Base-by-base conservation (phyloP, 768 basidiomycete species). In the Strobilomyces echinocephalus region DNA sequence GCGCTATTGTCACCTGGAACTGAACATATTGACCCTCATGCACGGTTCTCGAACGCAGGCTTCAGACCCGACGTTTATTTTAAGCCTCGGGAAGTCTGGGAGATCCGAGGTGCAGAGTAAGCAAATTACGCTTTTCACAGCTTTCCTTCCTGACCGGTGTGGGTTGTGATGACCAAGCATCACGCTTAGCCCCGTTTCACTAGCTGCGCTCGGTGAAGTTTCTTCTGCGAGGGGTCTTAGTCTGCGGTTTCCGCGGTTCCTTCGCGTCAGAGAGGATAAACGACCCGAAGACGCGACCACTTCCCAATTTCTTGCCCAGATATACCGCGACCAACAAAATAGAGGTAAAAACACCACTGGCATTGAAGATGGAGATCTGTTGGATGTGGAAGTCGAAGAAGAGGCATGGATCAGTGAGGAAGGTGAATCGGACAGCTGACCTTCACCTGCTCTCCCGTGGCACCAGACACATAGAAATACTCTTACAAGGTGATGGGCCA, bases 231-330 rank as follows among this genome's bases (percentile, higher is more conserved):
- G 86, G 26, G 94, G 94, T 5, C 73, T 95, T 30, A 89, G 87
- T 60, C 69, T 95, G 12, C 85, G 94, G 12, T 97, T 97, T 68
- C 94, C 94, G 39, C 78, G 93, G 34, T 95, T 95, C 71, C 76
- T 95, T 51, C 80, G 76, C 54, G 62, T 81, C 8, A 74, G 88
- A 24, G 82, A 85, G 10, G 93, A 95, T 69, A 94, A 92, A 69
- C 61, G 62, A 6, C 75, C 84, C 47, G 84, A 87, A 61, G 70
- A 86, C 58, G 91, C 90, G 2, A 91, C 84, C 59, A 84, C 85
- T 4, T 76, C 84, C 2, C 74, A 79, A 18, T 84, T 89, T 63
- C 73, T 95, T 46, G 86, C 81, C 9, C 74, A 77, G 12, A 79
- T 93, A 67, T 93, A 83, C 69, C 73, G 74, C 49, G 74, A 75